phyloP scores from a whole-genome alignment of 2,329 filamentous ascomycete genomes.

The Coccinonectria pachysandricola region DNA sequence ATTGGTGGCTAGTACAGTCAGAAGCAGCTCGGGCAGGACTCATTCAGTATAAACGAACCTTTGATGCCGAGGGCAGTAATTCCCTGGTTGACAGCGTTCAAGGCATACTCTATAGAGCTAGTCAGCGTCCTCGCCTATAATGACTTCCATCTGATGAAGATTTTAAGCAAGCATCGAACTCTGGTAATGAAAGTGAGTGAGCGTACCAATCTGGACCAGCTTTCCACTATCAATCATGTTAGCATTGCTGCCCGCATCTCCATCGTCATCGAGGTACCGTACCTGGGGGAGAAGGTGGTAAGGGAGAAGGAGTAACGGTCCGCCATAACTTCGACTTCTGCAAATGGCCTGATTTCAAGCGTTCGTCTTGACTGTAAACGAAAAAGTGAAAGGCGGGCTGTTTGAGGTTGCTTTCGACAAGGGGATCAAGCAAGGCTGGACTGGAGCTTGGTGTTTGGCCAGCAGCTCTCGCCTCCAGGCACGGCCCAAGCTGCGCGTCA shows the following conservation, averaged over 20 bases:
- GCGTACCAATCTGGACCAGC: slow-evolving; percentile 86
- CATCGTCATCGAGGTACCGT: slow-evolving; percentile 32
- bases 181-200: too few species aligned
- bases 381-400: too few species aligned
- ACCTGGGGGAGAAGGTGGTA: slow-evolving; percentile 99
- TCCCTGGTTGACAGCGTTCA: slow-evolving; percentile 98
- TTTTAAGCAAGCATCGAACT: slow-evolving; percentile 2
- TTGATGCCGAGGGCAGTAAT: slow-evolving; percentile 98
- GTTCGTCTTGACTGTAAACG: too few species aligned
- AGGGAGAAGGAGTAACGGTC: slow-evolving; percentile 99
- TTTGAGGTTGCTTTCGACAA: slow-evolving; percentile 13
- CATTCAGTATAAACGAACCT: slow-evolving; percentile 44
- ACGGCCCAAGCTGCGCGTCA: slow-evolving; percentile 29
- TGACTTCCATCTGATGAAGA: too few species aligned
- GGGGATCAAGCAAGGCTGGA: slow-evolving; percentile 18
- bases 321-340: slow-evolving; percentile 60
- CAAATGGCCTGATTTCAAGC: too few species aligned
- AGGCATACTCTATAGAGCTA: slow-evolving; percentile 96
- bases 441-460: slow-evolving; percentile 26
- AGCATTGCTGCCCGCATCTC: slow-evolving; percentile 27
- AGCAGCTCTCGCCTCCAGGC: slow-evolving; percentile 23
- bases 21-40: slow-evolving; percentile 2
- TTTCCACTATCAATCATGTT: slow-evolving; percentile 65
- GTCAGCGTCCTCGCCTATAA: too few species aligned
- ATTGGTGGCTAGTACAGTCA: slow-evolving; percentile 65